Evolutionary conservation across 768 basidiomycete genomes (phyloP).

Genomic region (Cystobasidium tubakii): DNA sequence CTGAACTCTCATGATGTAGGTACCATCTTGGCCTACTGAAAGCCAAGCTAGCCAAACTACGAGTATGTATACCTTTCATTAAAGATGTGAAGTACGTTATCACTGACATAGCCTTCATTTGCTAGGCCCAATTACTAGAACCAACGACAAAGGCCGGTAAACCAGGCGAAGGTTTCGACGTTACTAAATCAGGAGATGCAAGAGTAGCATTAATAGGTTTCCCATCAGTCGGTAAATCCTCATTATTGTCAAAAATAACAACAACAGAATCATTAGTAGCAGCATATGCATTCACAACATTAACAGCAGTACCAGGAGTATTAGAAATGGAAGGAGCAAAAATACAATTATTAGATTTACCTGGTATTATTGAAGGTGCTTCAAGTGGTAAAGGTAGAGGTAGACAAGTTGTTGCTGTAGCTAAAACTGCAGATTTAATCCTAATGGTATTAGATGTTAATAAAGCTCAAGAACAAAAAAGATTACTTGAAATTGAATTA

Average conservation of each 20-base stretch:
- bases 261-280: slow-evolving; percentile 82
- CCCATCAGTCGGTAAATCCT: slow-evolving; percentile 93
- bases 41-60: slow-evolving; percentile 68
- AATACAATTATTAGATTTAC: slow-evolving; percentile 59
- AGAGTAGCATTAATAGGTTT: slow-evolving; percentile 56
- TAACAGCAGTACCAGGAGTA: slow-evolving; percentile 83
- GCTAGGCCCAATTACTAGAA: slow-evolving; percentile 89
- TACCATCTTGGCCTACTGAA: slow-evolving; percentile 58
- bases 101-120: slow-evolving; percentile 51
- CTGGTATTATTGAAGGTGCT: slow-evolving; percentile 73
- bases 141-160: slow-evolving; percentile 62
- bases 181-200: slow-evolving; percentile 46
- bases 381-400: slow-evolving; percentile 93
- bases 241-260: slow-evolving; percentile 82
- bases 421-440: slow-evolving; percentile 77
- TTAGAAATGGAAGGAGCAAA: slow-evolving; percentile 89
- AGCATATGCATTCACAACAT: slow-evolving; percentile 77
- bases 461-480: slow-evolving; percentile 68
- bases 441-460: slow-evolving; percentile 79
- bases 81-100: no score
- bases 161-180: slow-evolving; percentile 43
- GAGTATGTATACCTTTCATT: slow-evolving; percentile 14
- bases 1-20: background rate
- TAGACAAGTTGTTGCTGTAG: slow-evolving; percentile 80
- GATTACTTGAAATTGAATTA: slow-evolving; percentile 80